Percentiles rank a stretch among this genome's conserved stretches.
phyloP scores from a whole-genome alignment of 306 rosid species.

The Morella rubra region DNA sequence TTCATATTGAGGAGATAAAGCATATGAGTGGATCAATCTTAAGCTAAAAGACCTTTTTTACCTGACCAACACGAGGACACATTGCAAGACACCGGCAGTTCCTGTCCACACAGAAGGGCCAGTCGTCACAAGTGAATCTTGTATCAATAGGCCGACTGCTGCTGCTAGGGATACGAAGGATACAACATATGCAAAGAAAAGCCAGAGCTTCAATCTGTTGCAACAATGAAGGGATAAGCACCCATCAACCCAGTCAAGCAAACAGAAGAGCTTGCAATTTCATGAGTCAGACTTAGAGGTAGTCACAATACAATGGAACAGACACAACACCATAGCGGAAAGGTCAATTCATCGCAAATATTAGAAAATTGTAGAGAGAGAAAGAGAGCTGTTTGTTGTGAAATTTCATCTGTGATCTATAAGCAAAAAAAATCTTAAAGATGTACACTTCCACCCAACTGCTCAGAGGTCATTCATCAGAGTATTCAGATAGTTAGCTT shows the following conservation, averaged over 20 bases:
- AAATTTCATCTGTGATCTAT: neutral
- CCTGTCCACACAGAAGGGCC: slow-evolving; percentile 95
- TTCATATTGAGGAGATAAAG: slow-evolving; percentile 14
- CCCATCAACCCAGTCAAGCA: slow-evolving; percentile 20
- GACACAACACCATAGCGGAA: neutral
- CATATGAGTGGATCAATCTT: slow-evolving; percentile 6
- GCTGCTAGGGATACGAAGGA: slow-evolving; percentile 98
- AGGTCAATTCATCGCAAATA: neutral
- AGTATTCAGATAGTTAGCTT: neutral
- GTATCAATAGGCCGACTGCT: slow-evolving; percentile 88
- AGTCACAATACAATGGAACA: neutral
- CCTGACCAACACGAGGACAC: slow-evolving; percentile 90
- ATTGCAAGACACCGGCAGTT: slow-evolving; percentile 89
- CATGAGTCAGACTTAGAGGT: neutral
- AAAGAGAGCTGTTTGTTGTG: neutral
- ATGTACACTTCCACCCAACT: neutral
- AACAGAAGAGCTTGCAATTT: slow-evolving; percentile 13
- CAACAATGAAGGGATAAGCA: slow-evolving; percentile 30
- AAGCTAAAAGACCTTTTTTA: slow-evolving; percentile 27
- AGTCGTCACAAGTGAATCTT: slow-evolving; percentile 79
- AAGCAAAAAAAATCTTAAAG: neutral
- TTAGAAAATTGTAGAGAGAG: no score
- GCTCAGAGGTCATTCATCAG: neutral
- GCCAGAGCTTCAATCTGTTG: slow-evolving; percentile 96
- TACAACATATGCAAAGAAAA: slow-evolving; percentile 92